Conservation (phyloP, 306 rosid genomes). For the Notholithocarpus densiflorus region DNA sequence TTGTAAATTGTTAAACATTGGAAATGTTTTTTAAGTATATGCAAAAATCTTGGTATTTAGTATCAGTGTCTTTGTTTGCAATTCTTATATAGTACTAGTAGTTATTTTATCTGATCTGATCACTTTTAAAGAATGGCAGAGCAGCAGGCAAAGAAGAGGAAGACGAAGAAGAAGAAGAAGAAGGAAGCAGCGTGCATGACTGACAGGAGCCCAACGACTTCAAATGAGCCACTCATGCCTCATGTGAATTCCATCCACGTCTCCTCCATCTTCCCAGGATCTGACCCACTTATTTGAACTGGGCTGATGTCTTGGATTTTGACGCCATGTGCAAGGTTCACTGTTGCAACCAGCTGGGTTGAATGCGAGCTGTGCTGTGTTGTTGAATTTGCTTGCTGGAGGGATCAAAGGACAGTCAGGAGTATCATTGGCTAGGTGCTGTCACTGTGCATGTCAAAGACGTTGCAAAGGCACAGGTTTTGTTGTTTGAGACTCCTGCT, state of each 20-base stretch:
- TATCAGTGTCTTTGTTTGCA: too few species aligned
- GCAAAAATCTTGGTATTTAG: too few species aligned
- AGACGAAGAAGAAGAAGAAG: too few species aligned
- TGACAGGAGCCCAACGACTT: constrained; percentile 70
- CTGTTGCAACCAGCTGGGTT: constrained; percentile 49
- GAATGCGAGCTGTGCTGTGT: constrained; percentile 76
- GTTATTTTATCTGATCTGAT: too few species aligned
- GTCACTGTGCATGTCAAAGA: constrained; percentile 65
- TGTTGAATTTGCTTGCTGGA: constrained; percentile 45
- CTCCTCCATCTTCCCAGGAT: constrained; percentile 54
- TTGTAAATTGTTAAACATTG: too few species aligned
- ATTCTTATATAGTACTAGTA: too few species aligned
- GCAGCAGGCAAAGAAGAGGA: too few species aligned
- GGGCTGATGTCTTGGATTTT: constrained; percentile 50
- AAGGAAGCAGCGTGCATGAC: constrained; percentile 60
- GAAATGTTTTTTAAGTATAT: too few species aligned
- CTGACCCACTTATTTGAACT: constrained; percentile 70
- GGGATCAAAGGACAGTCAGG: constrained; percentile 72
- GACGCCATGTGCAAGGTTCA: constrained; percentile 42
- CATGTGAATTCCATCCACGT: constrained; percentile 53
- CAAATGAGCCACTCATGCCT: constrained; percentile 65
- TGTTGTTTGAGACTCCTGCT: constrained; percentile 65
- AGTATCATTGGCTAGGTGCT: constrained; percentile 77
- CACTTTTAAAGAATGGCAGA: too few species aligned
- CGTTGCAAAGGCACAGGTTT: constrained; percentile 54